Evolutionary conservation across 805 yeast genomes (phyloP), one percentile per base, ranked within the genome.

Genomic region (Teunomyces pallodes): DNA sequence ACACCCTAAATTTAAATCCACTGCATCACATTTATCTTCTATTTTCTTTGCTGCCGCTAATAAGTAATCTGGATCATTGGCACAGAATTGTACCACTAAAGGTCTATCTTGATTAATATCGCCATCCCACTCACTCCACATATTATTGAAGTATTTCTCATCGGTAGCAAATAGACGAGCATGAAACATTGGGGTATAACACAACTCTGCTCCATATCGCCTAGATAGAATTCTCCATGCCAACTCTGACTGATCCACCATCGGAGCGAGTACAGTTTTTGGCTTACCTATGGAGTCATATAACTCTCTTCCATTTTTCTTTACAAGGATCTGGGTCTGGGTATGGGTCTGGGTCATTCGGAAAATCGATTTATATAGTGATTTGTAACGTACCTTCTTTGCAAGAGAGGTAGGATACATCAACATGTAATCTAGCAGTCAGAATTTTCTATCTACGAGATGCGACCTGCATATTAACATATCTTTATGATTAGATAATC

Each of bases 131-230:
- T 72, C 75, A 9, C 78, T 72, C 82, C 88, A 82, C 84, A 83
- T 86, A 51, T 83, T 87, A 14, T 72, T 72, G 46, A 98, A 75
- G 62, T 94, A 94, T 57, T 87, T 87, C 51, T 83, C 86, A 43
- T 85, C 86, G 2, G 87, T 86, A 24, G 95, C 95, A 69, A 94
- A 94, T 33, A 91, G 69, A 43, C 90, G 76, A 3, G 99, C 96
- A 66, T 94, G 98, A 55, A 87, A 80, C 99, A 94, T 94, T 3
- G 99, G 99, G 0, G 98, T 88, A 60, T 92, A 94, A 60, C 97
- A 89, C 30, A 94, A 72, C 2, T 90, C 89, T 0, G 99, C 98
- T 3, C 99, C 99, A 59, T 91, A 86, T 50, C 78, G 75, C 47
- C 98, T 77, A 3, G 96, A 87, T 12, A 94, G 71, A 13, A 88